Base-by-base conservation (phyloP, 2,329 filamentous ascomycete species). In the Clonostachys sp. region DNA sequence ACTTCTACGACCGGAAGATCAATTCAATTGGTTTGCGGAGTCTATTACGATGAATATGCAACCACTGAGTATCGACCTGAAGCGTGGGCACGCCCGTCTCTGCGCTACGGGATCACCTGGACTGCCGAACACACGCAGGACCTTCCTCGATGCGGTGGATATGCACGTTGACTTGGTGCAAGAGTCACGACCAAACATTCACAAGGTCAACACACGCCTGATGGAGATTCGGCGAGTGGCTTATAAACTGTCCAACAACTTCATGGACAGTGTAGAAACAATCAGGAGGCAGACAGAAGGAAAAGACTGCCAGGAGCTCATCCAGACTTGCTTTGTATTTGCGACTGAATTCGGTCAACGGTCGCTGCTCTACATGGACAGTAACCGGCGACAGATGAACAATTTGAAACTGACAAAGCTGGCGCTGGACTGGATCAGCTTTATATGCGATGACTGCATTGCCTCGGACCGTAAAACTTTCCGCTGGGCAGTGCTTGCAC, bases 311-410 rank as follows among this genome's bases (percentile, higher is more conserved):
- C 91, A 96, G 58, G 94, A 99, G 60, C 81, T 99, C 33, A 94
- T 99, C 53, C 94, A 99, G 66, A 95, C 91, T 6, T 99, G 92
- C 68, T 99, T 97, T 65, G 88, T 95, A 39, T 99, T 97, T 60
- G 94, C 94, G n/a, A 97, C 94, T 0, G 94, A 99, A 64, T 99
- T 99, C 56, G 94, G 94, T 41, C 92, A 96, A 64, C 86, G 94
- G 53, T 96, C 92, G 3, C 80, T 96, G 44, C 83, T 94, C 17
- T 95, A 95, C 71, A 94, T 99, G 84, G 94, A 99, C 67, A 87
- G 89, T 64, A 97, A 96, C 62, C 78, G 94, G 47, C 86, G 92
- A 44, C 89, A 95, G 56, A 95, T 97, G 89, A 97, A 97, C 70
- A 96, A 96, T 65, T 78, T 95, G 56, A 96, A 95, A 64, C 79